Evolutionary conservation across 257 asterid species (phyloP).

Genomic region (Vinca minor): DNA sequence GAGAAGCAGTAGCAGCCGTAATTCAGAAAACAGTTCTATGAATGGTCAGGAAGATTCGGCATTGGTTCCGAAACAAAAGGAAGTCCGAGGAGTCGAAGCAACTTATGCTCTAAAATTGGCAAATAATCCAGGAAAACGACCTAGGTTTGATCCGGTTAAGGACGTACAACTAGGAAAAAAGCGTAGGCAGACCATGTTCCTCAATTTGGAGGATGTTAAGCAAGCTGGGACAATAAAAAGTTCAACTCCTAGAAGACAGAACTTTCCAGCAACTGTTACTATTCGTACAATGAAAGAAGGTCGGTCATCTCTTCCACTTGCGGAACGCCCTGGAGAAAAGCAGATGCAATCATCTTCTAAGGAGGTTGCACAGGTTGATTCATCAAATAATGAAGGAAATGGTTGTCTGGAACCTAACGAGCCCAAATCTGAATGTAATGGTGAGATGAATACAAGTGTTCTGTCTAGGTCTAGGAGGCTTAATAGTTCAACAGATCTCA

Average conservation of each 20-base stretch:
- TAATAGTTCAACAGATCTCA: slow-evolving; percentile 51
- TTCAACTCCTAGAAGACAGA: slow-evolving; percentile 81
- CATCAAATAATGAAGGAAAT: slow-evolving; percentile 45
- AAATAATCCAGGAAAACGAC: slow-evolving; percentile 72
- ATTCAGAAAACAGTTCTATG: slow-evolving; percentile 26
- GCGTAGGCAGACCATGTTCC: slow-evolving; percentile 94
- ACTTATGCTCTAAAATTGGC: slow-evolving; percentile 58
- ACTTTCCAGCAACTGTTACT: slow-evolving; percentile 64
- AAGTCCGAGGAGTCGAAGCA: slow-evolving; percentile 72
- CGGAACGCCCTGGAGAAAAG: slow-evolving; percentile 62
- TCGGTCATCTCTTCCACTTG: slow-evolving; percentile 34
- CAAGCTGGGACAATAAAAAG: slow-evolving; percentile 70
- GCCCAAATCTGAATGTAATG: slow-evolving; percentile 56
- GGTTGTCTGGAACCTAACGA: slow-evolving; percentile 48
- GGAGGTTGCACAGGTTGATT: slow-evolving; percentile 52
- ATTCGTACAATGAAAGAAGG: slow-evolving; percentile 65
- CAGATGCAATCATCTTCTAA: slow-evolving; percentile 44
- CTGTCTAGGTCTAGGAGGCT: slow-evolving; percentile 49
- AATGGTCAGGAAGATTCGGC: slow-evolving; percentile 61
- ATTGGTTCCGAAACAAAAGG: slow-evolving; percentile 55
- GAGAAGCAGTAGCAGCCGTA: slow-evolving; percentile 29
- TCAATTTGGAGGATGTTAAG: slow-evolving; percentile 84
- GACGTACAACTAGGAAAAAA: slow-evolving; percentile 94
- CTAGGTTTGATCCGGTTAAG: slow-evolving; percentile 78
- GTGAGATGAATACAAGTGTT: slow-evolving; percentile 49